Conservation (phyloP, 371 early-diverging fungal species). For the Chytridiales sp. region DNA sequence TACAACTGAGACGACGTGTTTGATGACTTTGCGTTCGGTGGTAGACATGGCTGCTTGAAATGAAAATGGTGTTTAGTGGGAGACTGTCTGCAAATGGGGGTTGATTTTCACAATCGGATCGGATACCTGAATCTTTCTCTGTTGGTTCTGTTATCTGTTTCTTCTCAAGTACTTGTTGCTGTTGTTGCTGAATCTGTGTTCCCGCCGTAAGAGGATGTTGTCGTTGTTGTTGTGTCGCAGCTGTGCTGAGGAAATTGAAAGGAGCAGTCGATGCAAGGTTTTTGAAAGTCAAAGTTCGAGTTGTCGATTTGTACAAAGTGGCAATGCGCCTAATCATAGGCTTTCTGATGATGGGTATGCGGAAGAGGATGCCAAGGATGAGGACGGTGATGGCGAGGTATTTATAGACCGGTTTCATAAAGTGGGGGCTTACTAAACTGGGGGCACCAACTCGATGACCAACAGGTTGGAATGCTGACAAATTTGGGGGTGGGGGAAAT, state of each 20-base stretch:
- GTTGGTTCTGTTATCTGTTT: background rate
- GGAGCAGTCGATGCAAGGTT: background rate
- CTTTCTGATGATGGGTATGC: conserved; percentile 2
- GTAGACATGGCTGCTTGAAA: background rate
- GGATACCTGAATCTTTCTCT: background rate
- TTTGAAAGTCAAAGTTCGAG: background rate
- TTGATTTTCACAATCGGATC: no score
- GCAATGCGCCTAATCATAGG: background rate
- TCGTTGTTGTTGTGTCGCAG: no score
- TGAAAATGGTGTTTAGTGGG: background rate
- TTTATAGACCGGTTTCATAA: conserved; percentile 1
- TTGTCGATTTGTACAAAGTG: background rate
- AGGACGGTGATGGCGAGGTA: background rate
- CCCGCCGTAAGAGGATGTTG: no score
- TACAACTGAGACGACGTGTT: background rate
- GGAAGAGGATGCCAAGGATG: conserved; percentile 6
- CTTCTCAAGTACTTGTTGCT: no score
- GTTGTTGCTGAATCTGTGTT: no score
- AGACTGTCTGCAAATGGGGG: background rate
- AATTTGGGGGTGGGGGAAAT: no score
- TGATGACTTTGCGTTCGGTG: background rate
- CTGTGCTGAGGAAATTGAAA: background rate
- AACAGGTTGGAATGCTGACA: no score
- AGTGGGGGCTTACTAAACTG: no score
- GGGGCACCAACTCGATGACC: no score